Evolutionary conservation across 257 asterid genomes (phyloP), one percentile per base, ranked within the genome.

Genomic region (Henckelia pumila): DNA sequence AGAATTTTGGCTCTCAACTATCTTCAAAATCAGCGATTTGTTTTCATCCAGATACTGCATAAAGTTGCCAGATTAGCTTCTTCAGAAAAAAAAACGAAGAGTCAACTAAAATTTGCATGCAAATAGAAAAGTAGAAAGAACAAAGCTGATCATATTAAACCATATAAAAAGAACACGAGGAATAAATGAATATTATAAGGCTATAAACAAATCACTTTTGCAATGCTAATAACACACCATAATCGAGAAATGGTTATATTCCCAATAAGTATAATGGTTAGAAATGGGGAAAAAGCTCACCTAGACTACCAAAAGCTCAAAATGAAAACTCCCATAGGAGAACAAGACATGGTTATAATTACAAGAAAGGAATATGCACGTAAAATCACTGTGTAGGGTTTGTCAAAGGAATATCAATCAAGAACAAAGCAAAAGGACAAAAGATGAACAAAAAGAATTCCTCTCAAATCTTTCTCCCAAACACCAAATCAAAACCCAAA

Each of bases 1-100:
- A 0, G 95, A 85, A 85, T 88, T 94, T 61, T 94, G 99, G 84
- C 89, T 94, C 88, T 94, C 99, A 17, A 94, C 99, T 64, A 94
- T 94, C 92, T 85, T 94, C 82, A 94, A 73, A 78, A 94, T 94
- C 50, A 94, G 82, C 5, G 99, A 91, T 74, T 94, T 94, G 87
- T 94, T 94, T 75, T 94, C 99, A 81, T 94, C 99, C 71, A 94
- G 77, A 79, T 85, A 94, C 99, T 94, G 89, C 86, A 73, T 3
- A 56, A 5, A 4, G 55, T 21, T 10, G 2, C 11, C 69, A 50
- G 30, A 7, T 66, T 20, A 40, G 19, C 19, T 24, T 44, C 23
- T 29, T 11, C 22, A 55, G 16, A 56, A 59, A 25, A 56, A 59
- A 25, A 49, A 35, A 37, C 53, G 29, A 28, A 17, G 67, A 53